Evolutionary conservation across 192 early-diverging fungal species (phyloP).

Genomic region (Coemansia sp.): DNA sequence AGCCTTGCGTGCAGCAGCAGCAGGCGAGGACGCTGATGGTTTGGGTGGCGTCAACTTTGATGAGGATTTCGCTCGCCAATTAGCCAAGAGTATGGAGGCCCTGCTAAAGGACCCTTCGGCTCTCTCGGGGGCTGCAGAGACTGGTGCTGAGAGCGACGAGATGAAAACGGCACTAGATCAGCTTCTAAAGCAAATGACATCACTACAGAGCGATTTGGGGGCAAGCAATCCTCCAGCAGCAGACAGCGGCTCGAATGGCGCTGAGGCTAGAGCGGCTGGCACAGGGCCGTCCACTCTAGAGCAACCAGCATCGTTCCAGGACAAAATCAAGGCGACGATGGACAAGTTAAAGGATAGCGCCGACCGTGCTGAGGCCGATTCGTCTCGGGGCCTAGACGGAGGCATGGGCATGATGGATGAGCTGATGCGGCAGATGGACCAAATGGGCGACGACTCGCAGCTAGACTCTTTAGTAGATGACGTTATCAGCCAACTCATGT

Average conservation of each 20-base stretch:
- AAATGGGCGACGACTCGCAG: slow-evolving; percentile 69
- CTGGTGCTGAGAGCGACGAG: slow-evolving; percentile 45
- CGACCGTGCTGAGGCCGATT: slow-evolving; percentile 74
- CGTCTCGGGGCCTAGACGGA: slow-evolving; percentile 35
- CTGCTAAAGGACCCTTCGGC: slow-evolving; percentile 44
- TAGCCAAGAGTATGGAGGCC: slow-evolving; percentile 78
- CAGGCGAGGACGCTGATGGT: slow-evolving; percentile 18
- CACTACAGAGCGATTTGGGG: slow-evolving; percentile 54
- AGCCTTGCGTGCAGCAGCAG: neutral
- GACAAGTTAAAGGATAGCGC: slow-evolving; percentile 84
- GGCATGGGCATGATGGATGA: slow-evolving; percentile 82
- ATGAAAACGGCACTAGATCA: slow-evolving; percentile 75
- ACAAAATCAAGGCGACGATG: slow-evolving; percentile 86
- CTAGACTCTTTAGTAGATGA: slow-evolving; percentile 84
- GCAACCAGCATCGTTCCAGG: slow-evolving; percentile 68
- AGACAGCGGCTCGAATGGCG: neutral
- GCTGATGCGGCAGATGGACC: slow-evolving; percentile 81
- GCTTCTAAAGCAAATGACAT: slow-evolving; percentile 63
- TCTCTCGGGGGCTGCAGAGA: slow-evolving; percentile 9
- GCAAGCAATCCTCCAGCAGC: slow-evolving; percentile 4
- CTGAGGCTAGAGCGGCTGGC: neutral
- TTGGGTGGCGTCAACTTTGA: slow-evolving; percentile 48
- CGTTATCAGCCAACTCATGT: slow-evolving; percentile 90
- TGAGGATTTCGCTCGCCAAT: slow-evolving; percentile 70
- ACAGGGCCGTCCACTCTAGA: neutral